Evolutionary conservation across 371 early-diverging fungal genomes (phyloP), one percentile per base, ranked within the genome.

Genomic region (Nematocida sp.): DNA sequence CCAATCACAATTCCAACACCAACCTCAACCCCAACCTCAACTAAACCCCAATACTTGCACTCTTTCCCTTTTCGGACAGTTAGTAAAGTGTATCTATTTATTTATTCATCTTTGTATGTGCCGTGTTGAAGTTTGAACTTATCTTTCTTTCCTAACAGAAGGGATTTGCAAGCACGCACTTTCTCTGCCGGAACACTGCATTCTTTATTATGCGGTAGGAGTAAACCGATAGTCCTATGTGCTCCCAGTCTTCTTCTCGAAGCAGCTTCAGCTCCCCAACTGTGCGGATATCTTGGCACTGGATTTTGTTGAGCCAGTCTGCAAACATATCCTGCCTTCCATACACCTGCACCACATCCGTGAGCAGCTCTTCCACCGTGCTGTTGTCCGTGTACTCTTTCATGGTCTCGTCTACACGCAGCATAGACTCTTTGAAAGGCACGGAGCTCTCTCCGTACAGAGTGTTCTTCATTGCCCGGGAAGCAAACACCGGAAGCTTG

Each of bases 401-500:
- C 19, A 81, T 43, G 17, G 36, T 52, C 25, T 60, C 60, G 45
- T 80, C 79, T 5, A 74, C 48, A 7, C 74, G 51, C 13, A 81
- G 67, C 41, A 79, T 78, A 45, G 78, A 81, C 49, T 83, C 81
- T 81, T 93, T 91, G 89, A 80, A 37, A 7, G 79, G 81, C 41
- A 48, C 51, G 82, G 94, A 62, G 46, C 76, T 52, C 52, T 76
- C 49, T 40, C 83, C 81, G 57, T 70, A 82, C 3, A 82, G 65
- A 76, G 77, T 67, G 57, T 83, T 82, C 58, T 89, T 89, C 63
- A 91, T 83, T 2, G 90, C 89, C 50, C 92, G 86, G 27, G 86
- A 79, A 1, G 91, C 89, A 86, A 91, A 91, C 2, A 92, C 90
- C 1, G 91, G 91, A 64, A 92, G 80, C 1, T 87, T 88, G 65